Conservation (phyloP, 2,329 filamentous ascomycete species). For the Rhynchosporium graminicola region DNA sequence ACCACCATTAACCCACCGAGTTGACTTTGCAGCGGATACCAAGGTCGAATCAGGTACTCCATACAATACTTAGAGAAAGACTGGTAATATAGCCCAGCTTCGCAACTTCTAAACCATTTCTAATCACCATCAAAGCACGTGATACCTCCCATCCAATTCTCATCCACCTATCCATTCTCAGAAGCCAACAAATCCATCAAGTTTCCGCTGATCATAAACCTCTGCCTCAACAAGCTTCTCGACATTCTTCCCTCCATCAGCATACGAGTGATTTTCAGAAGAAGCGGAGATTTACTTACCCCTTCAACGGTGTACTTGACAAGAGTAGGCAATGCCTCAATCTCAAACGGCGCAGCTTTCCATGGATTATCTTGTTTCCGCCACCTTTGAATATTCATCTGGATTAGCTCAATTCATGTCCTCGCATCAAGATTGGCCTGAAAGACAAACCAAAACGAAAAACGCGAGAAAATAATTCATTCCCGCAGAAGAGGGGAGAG, state of each 20-base stretch:
- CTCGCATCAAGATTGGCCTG: no score
- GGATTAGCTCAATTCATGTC: background rate
- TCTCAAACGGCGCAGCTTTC: slow-evolving; percentile 32
- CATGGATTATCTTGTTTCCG: slow-evolving; percentile 32
- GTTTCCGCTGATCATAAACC: slow-evolving; percentile 34
- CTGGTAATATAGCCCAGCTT: no score
- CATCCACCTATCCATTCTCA: background rate
- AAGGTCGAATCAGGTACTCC: no score
- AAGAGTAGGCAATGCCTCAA: slow-evolving; percentile 35
- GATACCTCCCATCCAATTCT: no score
- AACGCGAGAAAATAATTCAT: no score
- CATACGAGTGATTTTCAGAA: background rate
- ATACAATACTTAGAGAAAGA: no score
- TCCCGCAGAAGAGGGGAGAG: background rate
- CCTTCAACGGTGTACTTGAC: slow-evolving; percentile 34
- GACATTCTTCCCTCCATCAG: slow-evolving; percentile 28
- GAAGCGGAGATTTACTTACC: slow-evolving; percentile 20
- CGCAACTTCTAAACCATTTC: no score
- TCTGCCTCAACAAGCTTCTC: slow-evolving; percentile 35
- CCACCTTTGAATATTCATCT: slow-evolving; percentile 29
- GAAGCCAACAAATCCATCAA: slow-evolving; percentile 31
- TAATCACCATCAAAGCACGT: no score
- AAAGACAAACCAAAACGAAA: no score
- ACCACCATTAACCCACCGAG: no score
- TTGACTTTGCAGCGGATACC: no score